Evolutionary conservation across 2,329 filamentous ascomycete genomes (phyloP).

Genomic region (Botrytis byssoidea): DNA sequence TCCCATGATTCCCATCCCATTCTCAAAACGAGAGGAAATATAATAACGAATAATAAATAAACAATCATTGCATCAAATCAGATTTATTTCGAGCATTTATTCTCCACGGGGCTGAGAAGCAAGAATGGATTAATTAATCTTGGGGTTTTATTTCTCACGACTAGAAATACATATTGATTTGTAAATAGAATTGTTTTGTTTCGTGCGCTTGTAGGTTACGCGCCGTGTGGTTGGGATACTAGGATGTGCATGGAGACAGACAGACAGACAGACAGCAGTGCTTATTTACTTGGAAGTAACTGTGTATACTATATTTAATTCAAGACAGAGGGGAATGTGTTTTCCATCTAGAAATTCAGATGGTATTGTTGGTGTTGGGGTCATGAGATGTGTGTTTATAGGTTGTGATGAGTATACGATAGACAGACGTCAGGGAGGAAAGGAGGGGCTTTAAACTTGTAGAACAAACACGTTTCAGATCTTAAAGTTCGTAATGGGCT

Average conservation of each 20-base stretch:
- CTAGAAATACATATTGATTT: not conserved
- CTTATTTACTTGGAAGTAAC: not conserved
- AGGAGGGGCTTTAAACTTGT: no score
- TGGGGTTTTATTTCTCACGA: no score
- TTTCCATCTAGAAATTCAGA: not conserved
- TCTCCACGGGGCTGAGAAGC: not conserved
- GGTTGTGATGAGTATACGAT: no score
- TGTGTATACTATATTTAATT: not conserved
- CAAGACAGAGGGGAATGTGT: not conserved
- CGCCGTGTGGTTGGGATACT: not conserved
- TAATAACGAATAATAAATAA: not conserved
- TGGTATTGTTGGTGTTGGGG: not conserved
- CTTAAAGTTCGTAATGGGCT: not conserved
- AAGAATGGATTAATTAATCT: not conserved
- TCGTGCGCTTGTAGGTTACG: not conserved
- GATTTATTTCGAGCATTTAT: no score
- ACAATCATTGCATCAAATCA: no score
- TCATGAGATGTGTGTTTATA: not conserved
- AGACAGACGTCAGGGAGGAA: not conserved
- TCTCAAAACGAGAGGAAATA: no score
- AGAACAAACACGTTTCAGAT: not conserved
- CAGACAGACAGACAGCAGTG: not conserved
- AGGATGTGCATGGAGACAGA: no score
- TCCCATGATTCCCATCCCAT: no score
- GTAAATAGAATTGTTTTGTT: not conserved